Conservation (phyloP, 257 asterid genomes). For the Fraxinus anomala region DNA sequence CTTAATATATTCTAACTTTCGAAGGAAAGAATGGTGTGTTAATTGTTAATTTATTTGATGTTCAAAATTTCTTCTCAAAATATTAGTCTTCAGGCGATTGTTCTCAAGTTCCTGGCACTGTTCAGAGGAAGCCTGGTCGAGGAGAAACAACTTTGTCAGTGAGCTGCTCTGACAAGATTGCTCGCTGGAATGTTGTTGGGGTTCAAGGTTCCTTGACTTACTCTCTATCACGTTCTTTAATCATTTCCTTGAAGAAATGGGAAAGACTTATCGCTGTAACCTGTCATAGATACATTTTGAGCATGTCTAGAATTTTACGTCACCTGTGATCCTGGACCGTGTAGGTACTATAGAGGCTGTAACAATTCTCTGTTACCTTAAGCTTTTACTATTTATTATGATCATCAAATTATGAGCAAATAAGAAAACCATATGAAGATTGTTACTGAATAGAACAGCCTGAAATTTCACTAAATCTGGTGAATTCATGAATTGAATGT, state of each 20-base stretch:
- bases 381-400: slow-evolving; percentile 4
- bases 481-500: not conserved
- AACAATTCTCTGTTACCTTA: slow-evolving; percentile 2
- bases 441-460: slow-evolving; percentile 10
- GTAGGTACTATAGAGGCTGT: slow-evolving; percentile 2
- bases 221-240: slow-evolving; percentile 23
- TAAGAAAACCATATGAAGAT: slow-evolving; percentile 1
- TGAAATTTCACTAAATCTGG: slow-evolving; percentile 9
- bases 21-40: not conserved
- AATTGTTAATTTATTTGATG: not conserved
- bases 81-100: slow-evolving; percentile 31
- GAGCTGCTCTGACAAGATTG: slow-evolving; percentile 98
- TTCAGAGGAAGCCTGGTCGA: slow-evolving; percentile 94
- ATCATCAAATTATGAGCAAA: slow-evolving; percentile 7
- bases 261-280: slow-evolving; percentile 10
- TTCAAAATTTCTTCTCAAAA: slow-evolving; percentile 3
- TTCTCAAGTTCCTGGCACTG: slow-evolving; percentile 55
- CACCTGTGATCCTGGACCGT: slow-evolving; percentile 13
- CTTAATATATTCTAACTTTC: not conserved
- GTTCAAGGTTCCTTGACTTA: slow-evolving; percentile 70
- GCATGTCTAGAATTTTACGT: slow-evolving; percentile 12
- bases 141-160: slow-evolving; percentile 93
- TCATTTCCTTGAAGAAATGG: slow-evolving; percentile 3
- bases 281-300: slow-evolving; percentile 15
- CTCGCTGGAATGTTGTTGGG: slow-evolving; percentile 92